These are phyloP conservation scores for Cetraspora pellucida DNA, from an alignment of 192 early-diverging fungal species.

Conservation along the genomic window DNA sequence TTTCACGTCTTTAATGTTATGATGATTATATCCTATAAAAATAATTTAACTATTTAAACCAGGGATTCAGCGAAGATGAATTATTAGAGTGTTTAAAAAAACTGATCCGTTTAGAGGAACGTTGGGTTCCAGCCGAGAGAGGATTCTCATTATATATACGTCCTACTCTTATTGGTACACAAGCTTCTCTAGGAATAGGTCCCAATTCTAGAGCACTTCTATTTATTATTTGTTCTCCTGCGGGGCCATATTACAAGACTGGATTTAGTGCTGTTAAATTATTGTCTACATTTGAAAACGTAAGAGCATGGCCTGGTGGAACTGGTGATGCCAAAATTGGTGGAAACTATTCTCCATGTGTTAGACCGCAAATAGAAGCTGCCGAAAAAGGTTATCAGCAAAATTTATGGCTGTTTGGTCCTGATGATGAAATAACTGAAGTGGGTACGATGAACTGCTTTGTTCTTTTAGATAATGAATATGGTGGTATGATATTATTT, in stretches of 20 bases:
- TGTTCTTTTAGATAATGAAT: conserved; percentile 81
- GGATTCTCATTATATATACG: conserved; percentile 95
- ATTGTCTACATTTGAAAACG: conserved; percentile 80
- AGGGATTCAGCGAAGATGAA: conserved; percentile 76
- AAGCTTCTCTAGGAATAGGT: conserved; percentile 83
- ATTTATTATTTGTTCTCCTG: conserved; percentile 89
- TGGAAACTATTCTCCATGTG: conserved; percentile 84
- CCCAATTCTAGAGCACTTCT: conserved; percentile 76
- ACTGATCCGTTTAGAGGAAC: conserved; percentile 75
- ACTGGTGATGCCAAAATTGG: conserved; percentile 93
- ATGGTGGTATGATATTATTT: conserved; percentile 49
- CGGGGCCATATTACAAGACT: conserved; percentile 95
- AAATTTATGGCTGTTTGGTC: conserved; percentile 93
- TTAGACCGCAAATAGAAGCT: conserved; percentile 81
- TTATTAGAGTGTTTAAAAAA: conserved; percentile 83
- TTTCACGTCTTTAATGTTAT: background rate
- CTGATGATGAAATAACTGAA: conserved; percentile 85
- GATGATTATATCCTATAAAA: background rate
- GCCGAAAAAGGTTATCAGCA: conserved; percentile 89
- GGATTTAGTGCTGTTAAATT: conserved; percentile 89
- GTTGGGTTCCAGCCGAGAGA: conserved; percentile 89
- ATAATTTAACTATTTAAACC: background rate
- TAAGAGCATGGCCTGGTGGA: conserved; percentile 95
- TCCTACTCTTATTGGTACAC: conserved; percentile 91
- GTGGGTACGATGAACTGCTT: conserved; percentile 99